Evolutionary conservation across 164 flowering plant genomes (phyloP).

Genomic region (Vitis amurensis): DNA sequence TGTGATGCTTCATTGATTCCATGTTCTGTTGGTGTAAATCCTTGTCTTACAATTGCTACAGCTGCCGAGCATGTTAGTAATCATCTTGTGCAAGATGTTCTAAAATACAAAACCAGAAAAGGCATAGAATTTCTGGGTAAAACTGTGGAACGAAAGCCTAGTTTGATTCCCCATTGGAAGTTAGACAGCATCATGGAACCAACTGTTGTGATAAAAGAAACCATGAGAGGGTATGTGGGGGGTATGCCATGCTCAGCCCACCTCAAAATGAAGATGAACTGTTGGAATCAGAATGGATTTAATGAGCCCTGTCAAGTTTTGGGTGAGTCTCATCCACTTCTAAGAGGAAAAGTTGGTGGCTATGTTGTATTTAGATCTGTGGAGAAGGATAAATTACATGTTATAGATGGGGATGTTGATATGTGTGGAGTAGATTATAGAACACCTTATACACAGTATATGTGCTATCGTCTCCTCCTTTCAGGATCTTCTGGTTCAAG

Average conservation of each 20-base stretch:
- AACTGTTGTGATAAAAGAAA: slow-evolving; percentile 37
- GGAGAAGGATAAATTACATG: slow-evolving; percentile 43
- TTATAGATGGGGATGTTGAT: slow-evolving; percentile 56
- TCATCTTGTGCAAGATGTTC: slow-evolving; percentile 44
- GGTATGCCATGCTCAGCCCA: slow-evolving; percentile 59
- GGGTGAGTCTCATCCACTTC: slow-evolving; percentile 24
- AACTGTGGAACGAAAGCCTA: slow-evolving; percentile 5
- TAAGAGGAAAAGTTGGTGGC: slow-evolving; percentile 56
- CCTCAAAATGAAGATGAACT: slow-evolving; percentile 47
- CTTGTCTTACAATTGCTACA: slow-evolving; percentile 53
- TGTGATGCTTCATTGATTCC: slow-evolving; percentile 48
- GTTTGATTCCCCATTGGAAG: background rate
- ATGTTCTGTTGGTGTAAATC: slow-evolving; percentile 36
- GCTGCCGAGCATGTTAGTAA: slow-evolving; percentile 51
- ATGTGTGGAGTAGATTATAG: slow-evolving; percentile 41
- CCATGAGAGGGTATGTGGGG: slow-evolving; percentile 50
- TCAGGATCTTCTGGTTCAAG: slow-evolving; percentile 64
- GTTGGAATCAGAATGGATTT: slow-evolving; percentile 2
- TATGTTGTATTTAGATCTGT: slow-evolving; percentile 28
- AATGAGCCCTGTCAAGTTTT: slow-evolving; percentile 2
- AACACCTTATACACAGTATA: slow-evolving; percentile 58
- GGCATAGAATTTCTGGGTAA: background rate
- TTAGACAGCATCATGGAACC: background rate
- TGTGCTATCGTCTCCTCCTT: slow-evolving; percentile 51
- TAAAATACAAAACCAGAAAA: slow-evolving; percentile 21